Conservation (phyloP, 306 rosid genomes). For the Cucurbita ficifolia region DNA sequence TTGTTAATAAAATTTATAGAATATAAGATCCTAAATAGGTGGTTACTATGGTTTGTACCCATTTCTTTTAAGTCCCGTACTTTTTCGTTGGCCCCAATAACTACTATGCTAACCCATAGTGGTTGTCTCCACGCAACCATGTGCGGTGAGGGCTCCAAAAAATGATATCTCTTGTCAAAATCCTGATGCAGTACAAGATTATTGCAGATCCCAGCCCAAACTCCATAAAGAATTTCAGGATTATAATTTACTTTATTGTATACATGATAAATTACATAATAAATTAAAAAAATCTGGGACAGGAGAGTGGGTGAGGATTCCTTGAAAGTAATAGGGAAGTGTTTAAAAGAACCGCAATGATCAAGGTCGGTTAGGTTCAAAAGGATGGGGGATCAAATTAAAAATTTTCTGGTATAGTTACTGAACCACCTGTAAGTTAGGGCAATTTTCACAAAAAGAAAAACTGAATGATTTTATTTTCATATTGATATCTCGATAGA, state of each 20-base stretch:
- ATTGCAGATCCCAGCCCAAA: not conserved
- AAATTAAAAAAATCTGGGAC: no score
- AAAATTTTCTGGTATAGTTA: no score
- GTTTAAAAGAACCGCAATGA: no score
- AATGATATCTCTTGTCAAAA: not conserved
- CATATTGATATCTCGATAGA: slow-evolving; percentile 3
- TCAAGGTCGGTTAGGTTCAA: no score
- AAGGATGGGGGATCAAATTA: no score
- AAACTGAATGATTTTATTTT: not conserved
- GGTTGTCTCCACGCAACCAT: not conserved
- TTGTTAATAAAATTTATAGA: not conserved
- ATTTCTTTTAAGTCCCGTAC: not conserved
- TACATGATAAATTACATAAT: no score
- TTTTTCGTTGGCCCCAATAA: not conserved
- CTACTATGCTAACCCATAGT: not conserved
- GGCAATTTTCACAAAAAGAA: not conserved
- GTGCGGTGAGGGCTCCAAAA: not conserved
- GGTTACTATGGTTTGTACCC: not conserved
- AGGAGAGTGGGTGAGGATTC: no score
- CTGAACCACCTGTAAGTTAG: not conserved
- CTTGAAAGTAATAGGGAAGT: no score
- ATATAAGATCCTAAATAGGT: not conserved
- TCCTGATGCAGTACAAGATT: not conserved
- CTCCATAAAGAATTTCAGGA: not conserved
- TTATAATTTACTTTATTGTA: not conserved